Evolutionary conservation across 2,329 filamentous ascomycete genomes (phyloP).

Genomic region (Trichoderma breve): DNA sequence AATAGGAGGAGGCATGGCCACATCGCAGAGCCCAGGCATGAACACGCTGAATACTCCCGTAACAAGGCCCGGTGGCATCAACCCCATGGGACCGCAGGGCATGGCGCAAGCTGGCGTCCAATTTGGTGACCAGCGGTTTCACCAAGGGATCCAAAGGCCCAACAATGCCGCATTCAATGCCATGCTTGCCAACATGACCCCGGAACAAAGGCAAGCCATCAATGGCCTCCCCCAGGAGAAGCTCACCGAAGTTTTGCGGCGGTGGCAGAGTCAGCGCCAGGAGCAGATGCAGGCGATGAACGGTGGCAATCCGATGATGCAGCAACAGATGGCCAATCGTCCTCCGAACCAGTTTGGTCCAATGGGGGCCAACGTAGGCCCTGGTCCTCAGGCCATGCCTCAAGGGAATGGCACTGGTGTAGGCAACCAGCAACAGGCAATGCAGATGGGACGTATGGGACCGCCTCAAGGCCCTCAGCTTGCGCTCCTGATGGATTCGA

Average conservation of each 20-base stretch:
- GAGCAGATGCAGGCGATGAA: conserved; percentile 34
- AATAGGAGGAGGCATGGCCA: conserved; percentile 49
- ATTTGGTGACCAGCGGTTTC: conserved; percentile 54
- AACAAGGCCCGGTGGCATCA: conserved; percentile 44
- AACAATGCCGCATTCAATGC: conserved; percentile 42
- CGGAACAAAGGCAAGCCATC: conserved; percentile 47
- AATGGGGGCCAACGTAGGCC: conserved; percentile 33
- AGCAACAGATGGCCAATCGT: conserved; percentile 35
- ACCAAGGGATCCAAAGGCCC: conserved; percentile 49
- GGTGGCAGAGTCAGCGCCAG: conserved; percentile 44
- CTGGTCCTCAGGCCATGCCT: conserved; percentile 32
- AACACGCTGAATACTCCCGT: conserved; percentile 55
- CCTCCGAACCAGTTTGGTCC: conserved; percentile 33
- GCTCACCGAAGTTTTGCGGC: conserved; percentile 50
- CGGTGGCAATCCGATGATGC: conserved; percentile 31
- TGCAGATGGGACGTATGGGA: conserved; percentile 29
- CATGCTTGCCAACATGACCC: conserved; percentile 45
- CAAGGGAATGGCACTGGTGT: conserved; percentile 30
- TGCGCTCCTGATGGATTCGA: conserved; percentile 44
- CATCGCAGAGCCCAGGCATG: conserved; percentile 59
- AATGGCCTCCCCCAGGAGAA: conserved; percentile 47
- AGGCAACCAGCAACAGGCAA: conserved; percentile 28
- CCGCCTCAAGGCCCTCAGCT: conserved; percentile 33
- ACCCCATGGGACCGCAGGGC: conserved; percentile 42
- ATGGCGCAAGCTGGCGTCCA: conserved; percentile 45